Percentiles rank a stretch among this genome's conserved stretches.
Evolutionary conservation across 164 flowering plant genomes (phyloP).

Genomic region (Umbellularia californica): DNA sequence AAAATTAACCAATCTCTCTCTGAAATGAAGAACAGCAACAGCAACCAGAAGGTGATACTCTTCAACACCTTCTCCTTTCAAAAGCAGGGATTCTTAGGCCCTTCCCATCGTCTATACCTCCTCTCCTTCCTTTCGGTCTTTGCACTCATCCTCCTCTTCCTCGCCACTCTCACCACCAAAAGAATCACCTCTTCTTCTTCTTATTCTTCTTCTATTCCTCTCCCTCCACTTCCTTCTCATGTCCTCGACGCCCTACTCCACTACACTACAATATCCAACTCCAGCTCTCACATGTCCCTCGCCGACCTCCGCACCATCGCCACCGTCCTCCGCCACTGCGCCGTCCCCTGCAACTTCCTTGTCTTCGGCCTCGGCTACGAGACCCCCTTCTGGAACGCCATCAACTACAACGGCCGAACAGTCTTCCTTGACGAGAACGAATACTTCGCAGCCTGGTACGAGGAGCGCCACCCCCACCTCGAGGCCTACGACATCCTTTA

Average conservation of each 20-base stretch:
- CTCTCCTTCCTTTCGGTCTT: slow-evolving; percentile 56
- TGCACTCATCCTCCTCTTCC: slow-evolving; percentile 40
- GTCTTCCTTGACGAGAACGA: slow-evolving; percentile 75
- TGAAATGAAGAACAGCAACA: slow-evolving; percentile 12
- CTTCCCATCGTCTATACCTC: slow-evolving; percentile 46
- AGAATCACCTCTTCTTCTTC: slow-evolving; percentile 9
- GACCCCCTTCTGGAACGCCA: slow-evolving; percentile 69
- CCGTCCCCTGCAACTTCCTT: slow-evolving; percentile 62
- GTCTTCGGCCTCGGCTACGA: slow-evolving; percentile 86
- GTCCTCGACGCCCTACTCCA: slow-evolving; percentile 57
- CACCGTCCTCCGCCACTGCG: slow-evolving; percentile 37
- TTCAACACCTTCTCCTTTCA: slow-evolving; percentile 24
- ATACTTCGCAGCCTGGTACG: slow-evolving; percentile 43
- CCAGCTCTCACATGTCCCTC: slow-evolving; percentile 48
- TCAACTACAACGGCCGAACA: slow-evolving; percentile 69
- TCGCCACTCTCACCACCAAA: slow-evolving; percentile 43
- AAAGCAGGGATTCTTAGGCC: slow-evolving; percentile 21
- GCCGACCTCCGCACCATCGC: slow-evolving; percentile 50
- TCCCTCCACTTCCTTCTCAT: slow-evolving; percentile 21
- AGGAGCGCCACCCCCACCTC: slow-evolving; percentile 45
- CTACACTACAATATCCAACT: slow-evolving; percentile 50
- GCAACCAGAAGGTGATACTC: slow-evolving; percentile 26
- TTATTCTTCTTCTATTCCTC: slow-evolving; percentile 16
- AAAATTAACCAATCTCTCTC: background rate
- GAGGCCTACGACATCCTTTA: slow-evolving; percentile 88